Evolutionary conservation across 345 rosid species (phyloP), one percentile per base, ranked within the genome.

Genomic region (Toxicodendron radicans): DNA sequence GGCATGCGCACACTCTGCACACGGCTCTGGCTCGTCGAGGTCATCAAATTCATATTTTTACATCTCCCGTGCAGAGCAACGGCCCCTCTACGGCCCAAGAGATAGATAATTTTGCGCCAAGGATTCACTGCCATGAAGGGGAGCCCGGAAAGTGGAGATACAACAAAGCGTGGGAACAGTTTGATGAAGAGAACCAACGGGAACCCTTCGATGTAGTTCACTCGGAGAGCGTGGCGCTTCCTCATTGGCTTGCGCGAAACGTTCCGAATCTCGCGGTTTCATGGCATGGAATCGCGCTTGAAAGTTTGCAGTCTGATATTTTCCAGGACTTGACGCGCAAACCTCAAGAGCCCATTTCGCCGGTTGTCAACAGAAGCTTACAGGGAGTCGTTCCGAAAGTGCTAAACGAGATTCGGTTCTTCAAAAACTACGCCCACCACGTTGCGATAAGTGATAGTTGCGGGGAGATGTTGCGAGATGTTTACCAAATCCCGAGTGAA

Each of bases 221-320:
- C 81, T 83, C 97, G 0, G 98, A 95, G 73, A 95, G 99, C 16
- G 99, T 95, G 16, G 91, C 99, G 2, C 82, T 93, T 56, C 99
- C 98, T 1, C 83, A 93, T 54, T 87, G 89, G 88, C 13, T 84
- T 5, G 98, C 99, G 5, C 81, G 92, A 0, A 79, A 84, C 0
- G 81, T 90, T 23, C 83, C 84, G 2, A 90, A 90, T 79, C 85
- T 93, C 3, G 97, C 88, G 0, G 99, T 90, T 63, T 79, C 99
- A 6, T 95, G 98, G 98, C 98, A 95, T 23, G 98, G 99, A 17
- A 95, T 95, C 35, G 99, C 98, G 1, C 79, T 93, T 0, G 98
- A 95, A 86, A 88, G 94, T 78, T 77, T 95, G 58, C 90, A 90
- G 9, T 95, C 99, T 27, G 87, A 70, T 38, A 85, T 95, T 43